A percentile compares a stretch with the other conserved stretches of the same genome.
Conservation (phyloP, 1,139 yeast species). For the Geotrichum reessii region DNA sequence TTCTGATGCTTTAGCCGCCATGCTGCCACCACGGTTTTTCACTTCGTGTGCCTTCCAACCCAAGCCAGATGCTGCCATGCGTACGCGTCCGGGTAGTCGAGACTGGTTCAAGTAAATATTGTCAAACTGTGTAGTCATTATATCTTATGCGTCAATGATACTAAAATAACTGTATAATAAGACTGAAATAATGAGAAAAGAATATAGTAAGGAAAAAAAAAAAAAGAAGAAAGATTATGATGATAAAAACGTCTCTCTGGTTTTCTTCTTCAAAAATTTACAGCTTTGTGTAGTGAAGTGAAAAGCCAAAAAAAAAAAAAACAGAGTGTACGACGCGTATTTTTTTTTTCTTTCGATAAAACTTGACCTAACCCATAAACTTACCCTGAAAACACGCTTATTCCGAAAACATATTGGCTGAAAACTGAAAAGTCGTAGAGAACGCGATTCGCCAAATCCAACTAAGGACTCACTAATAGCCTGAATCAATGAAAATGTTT, state of each 20-base stretch:
- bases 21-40: constrained; percentile 44
- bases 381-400: neutral
- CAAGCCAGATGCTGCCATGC: constrained; percentile 89
- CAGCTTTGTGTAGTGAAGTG: neutral
- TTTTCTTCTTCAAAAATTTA: neutral
- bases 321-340: neutral
- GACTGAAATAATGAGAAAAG: too few species aligned
- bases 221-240: neutral
- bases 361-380: constrained; percentile 3
- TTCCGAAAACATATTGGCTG: neutral
- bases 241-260: neutral
- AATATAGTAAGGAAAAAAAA: too few species aligned
- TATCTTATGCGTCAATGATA: neutral
- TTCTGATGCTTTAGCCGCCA: constrained; percentile 44
- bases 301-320: too few species aligned
- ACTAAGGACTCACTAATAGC: too few species aligned
- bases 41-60: constrained; percentile 85
- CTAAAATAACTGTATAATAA: neutral
- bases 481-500: too few species aligned
- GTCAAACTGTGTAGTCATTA: constrained; percentile 57
- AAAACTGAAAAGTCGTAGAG: neutral
- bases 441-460: neutral
- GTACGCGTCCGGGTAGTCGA: constrained; percentile 76
- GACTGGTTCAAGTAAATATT: constrained; percentile 85
- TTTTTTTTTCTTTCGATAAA: neutral